Conservation (phyloP, 495 filamentous ascomycete species). For the Lophiostoma macrostomum region DNA sequence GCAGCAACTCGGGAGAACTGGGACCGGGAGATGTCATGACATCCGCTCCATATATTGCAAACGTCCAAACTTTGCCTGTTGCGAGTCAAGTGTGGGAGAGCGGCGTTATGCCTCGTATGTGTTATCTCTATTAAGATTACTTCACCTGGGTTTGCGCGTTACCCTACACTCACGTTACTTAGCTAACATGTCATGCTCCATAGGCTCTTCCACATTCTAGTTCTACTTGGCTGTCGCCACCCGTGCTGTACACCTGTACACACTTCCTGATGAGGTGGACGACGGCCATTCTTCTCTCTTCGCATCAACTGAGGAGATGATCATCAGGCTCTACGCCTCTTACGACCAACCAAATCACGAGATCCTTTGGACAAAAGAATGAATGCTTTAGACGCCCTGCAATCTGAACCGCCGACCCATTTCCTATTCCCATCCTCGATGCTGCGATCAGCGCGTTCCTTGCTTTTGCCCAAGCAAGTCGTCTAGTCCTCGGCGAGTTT, state of each 20-base stretch:
- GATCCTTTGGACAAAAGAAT: too few relatives aligned
- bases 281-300: conserved; percentile 9
- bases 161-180: too few relatives aligned
- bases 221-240: conserved; percentile 4
- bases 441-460: too few relatives aligned
- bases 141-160: too few relatives aligned
- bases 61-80: conserved; percentile 10
- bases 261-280: background rate
- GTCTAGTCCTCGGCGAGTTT: too few relatives aligned
- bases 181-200: conserved; percentile 9
- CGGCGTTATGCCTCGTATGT: conserved; percentile 11
- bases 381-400: too few relatives aligned
- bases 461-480: too few relatives aligned
- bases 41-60: conserved; percentile 8
- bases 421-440: too few relatives aligned
- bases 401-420: too few relatives aligned
- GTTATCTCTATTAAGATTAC: too few relatives aligned
- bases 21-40: conserved; percentile 3
- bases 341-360: too few relatives aligned
- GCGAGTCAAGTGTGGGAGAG: conserved; percentile 12
- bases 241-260: background rate
- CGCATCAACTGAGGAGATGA: conserved; percentile 10
- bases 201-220: conserved; percentile 17
- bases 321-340: conserved; percentile 17
- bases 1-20: conserved; percentile 8